phyloP scores from a whole-genome alignment of 2,329 filamentous ascomycete genomes.

The Zelopaecilomyces penicillatus region DNA sequence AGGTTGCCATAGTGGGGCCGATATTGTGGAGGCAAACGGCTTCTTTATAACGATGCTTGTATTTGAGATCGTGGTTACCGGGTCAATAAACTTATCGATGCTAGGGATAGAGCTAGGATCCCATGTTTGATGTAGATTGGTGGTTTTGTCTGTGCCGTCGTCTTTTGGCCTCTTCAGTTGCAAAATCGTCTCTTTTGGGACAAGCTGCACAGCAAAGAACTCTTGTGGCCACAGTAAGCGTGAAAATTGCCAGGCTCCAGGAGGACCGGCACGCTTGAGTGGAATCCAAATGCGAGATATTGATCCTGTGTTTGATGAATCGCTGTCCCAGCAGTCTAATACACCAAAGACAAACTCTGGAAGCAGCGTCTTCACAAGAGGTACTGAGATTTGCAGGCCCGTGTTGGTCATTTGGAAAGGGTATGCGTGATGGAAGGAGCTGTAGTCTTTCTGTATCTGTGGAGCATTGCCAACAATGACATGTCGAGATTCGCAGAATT shows the following conservation, averaged over 20 bases:
- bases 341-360: slow-evolving; percentile 5
- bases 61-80: slow-evolving; percentile 2
- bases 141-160: background rate
- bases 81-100: slow-evolving; percentile 3
- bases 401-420: slow-evolving; percentile 4
- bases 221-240: slow-evolving; percentile 1
- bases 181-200: slow-evolving; percentile 1
- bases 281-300: slow-evolving; percentile 6
- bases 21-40: slow-evolving; percentile 4
- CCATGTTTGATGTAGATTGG: too few species aligned
- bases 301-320: background rate
- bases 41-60: slow-evolving; percentile 7
- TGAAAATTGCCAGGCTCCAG: background rate
- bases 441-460: slow-evolving; percentile 2
- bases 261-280: slow-evolving; percentile 1
- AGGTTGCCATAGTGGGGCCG: slow-evolving; percentile 3
- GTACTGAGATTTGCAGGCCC: background rate
- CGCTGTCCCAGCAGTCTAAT: slow-evolving; percentile 3
- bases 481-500: slow-evolving; percentile 1
- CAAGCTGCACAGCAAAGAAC: slow-evolving; percentile 1
- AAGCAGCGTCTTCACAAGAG: slow-evolving; percentile 4
- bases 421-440: background rate
- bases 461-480: slow-evolving; percentile 1
- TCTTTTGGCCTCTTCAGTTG: background rate
- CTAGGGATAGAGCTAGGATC: background rate